Evolutionary conservation across 2,329 filamentous ascomycete species (phyloP).

Genomic region (Monosporascus cannonballus): DNA sequence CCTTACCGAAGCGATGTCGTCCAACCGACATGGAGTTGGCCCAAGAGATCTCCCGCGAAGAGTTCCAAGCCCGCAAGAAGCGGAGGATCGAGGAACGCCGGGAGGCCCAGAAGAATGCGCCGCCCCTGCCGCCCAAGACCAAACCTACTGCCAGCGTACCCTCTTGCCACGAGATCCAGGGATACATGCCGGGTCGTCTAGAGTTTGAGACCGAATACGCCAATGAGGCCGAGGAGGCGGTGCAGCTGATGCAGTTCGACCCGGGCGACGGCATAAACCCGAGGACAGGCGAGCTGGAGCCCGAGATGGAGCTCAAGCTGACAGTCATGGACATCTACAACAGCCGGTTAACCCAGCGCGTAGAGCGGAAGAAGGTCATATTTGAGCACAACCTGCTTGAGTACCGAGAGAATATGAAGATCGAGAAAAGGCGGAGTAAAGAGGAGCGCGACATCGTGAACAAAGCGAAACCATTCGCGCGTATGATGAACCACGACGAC

Average conservation of each 20-base stretch:
- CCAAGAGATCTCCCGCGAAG: slow-evolving; percentile 76
- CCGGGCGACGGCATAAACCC: slow-evolving; percentile 90
- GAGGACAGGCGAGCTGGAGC: slow-evolving; percentile 74
- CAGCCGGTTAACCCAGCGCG: slow-evolving; percentile 78
- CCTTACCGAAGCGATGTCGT: slow-evolving; percentile 78
- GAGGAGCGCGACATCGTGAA: slow-evolving; percentile 88
- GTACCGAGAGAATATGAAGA: slow-evolving; percentile 81
- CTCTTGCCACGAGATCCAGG: slow-evolving; percentile 94
- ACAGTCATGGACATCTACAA: slow-evolving; percentile 99
- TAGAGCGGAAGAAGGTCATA: slow-evolving; percentile 91
- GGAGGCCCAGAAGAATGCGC: slow-evolving; percentile 77
- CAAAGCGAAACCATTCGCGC: slow-evolving; percentile 91
- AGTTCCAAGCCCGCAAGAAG: slow-evolving; percentile 92
- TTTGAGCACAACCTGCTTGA: slow-evolving; percentile 93
- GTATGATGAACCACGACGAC: slow-evolving; percentile 93
- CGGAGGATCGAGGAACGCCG: slow-evolving; percentile 86
- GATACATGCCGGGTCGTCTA: slow-evolving; percentile 94
- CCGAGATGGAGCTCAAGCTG: slow-evolving; percentile 95
- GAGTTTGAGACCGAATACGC: slow-evolving; percentile 98
- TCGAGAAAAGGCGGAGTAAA: slow-evolving; percentile 93
- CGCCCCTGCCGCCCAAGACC: slow-evolving; percentile 80
- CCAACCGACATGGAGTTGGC: slow-evolving; percentile 74
- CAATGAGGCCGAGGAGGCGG: slow-evolving; percentile 96
- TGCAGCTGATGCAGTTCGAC: slow-evolving; percentile 97
- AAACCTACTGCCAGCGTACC: slow-evolving; percentile 95